phyloP scores from a whole-genome alignment of 2,329 filamentous ascomycete species.

The Cercospora zeina region DNA sequence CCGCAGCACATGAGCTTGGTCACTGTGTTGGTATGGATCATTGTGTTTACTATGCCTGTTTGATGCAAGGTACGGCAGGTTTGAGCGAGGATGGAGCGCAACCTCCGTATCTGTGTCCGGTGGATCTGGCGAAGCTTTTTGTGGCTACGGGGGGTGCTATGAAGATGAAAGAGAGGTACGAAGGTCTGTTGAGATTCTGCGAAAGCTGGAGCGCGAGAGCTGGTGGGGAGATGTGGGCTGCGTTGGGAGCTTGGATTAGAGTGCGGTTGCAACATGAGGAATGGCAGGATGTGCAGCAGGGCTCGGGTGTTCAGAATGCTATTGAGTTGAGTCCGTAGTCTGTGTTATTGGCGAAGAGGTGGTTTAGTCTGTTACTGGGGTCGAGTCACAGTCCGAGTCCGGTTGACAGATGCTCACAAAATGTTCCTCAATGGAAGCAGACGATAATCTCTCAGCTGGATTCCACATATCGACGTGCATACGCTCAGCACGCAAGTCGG shows the following conservation, averaged over 20 bases:
- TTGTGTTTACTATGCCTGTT: slow-evolving; percentile 65
- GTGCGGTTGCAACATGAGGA: slow-evolving; percentile 24
- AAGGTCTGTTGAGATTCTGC: slow-evolving; percentile 48
- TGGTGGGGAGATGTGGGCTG: slow-evolving; percentile 48
- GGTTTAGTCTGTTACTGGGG: neutral
- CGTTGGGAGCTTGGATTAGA: slow-evolving; percentile 49
- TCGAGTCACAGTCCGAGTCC: too few relatives aligned
- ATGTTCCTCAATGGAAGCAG: neutral
- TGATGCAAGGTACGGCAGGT: slow-evolving; percentile 62
- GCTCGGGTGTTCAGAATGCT: neutral
- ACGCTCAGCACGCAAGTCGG: neutral
- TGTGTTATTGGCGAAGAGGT: neutral
- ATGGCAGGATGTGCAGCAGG: neutral
- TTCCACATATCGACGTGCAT: neutral
- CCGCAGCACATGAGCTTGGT: slow-evolving; percentile 64
- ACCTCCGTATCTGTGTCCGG: slow-evolving; percentile 63
- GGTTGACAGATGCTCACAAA: too few relatives aligned
- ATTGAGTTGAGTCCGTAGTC: slow-evolving; percentile 8
- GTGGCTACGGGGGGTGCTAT: slow-evolving; percentile 21
- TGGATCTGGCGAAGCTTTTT: slow-evolving; percentile 58
- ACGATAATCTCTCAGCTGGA: neutral
- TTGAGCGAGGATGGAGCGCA: slow-evolving; percentile 62
- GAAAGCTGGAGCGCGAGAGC: slow-evolving; percentile 41
- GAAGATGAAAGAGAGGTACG: slow-evolving; percentile 44
- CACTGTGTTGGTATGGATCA: slow-evolving; percentile 70